These are phyloP conservation scores for Hsuehochloa calcarea DNA, from an alignment of 176 grass and related monocot species.

Conservation along the genomic window DNA sequence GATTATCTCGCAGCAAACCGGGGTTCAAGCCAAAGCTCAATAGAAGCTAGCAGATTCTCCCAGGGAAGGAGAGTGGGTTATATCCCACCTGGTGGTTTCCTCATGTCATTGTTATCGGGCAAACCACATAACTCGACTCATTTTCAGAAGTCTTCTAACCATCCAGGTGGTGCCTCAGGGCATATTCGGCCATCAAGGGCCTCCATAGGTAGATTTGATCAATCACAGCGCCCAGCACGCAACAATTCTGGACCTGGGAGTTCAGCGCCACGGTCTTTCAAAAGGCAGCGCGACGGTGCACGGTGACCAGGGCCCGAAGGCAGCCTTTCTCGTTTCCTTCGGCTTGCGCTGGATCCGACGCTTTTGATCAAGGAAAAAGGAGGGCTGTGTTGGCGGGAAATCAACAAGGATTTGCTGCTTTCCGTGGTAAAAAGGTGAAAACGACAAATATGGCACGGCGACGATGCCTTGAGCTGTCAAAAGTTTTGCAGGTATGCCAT, in stretches of 20 bases:
- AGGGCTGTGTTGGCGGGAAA: background rate
- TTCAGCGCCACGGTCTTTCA: slow-evolving; percentile 51
- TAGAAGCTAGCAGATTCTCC: slow-evolving; percentile 20
- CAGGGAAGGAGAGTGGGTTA: slow-evolving; percentile 45
- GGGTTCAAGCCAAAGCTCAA: slow-evolving; percentile 7
- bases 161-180: slow-evolving; percentile 12
- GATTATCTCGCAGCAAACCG: background rate
- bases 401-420: background rate
- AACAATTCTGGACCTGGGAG: slow-evolving; percentile 32
- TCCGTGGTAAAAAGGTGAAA: background rate
- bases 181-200: slow-evolving; percentile 8
- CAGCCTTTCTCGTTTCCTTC: background rate
- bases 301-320: background rate
- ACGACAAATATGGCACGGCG: background rate
- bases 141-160: slow-evolving; percentile 10
- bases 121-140: background rate
- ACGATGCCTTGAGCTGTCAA: background rate
- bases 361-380: background rate
- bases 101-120: slow-evolving; percentile 56
- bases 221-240: slow-evolving; percentile 16
- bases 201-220: slow-evolving; percentile 27
- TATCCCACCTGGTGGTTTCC: slow-evolving; percentile 53
- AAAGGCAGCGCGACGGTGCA: slow-evolving; percentile 48
- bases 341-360: background rate
- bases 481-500: background rate